These are phyloP conservation scores for Dioszegia crocea DNA, from an alignment of 768 basidiomycete genomes.

Conservation along the genomic window DNA sequence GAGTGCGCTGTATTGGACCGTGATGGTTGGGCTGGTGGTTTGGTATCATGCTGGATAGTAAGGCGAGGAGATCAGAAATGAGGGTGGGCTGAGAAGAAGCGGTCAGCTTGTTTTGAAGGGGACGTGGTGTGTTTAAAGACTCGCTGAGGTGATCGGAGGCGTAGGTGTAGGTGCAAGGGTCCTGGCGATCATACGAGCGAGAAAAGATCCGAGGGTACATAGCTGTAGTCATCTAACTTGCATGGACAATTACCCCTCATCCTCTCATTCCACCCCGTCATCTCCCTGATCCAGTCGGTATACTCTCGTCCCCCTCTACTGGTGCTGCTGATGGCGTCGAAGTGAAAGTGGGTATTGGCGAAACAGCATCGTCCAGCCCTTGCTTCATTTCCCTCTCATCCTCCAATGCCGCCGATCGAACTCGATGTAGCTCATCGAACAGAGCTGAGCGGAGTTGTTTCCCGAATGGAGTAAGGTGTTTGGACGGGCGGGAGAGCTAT, in stretches of 20 bases:
- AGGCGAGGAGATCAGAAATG: not conserved
- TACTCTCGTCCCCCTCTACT: not conserved
- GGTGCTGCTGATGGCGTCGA: not conserved
- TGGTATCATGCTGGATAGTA: not conserved
- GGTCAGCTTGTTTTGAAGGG: too few relatives aligned
- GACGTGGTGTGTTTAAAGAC: too few relatives aligned
- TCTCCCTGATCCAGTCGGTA: conserved; percentile 8
- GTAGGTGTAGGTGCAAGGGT: too few relatives aligned
- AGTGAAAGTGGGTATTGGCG: not conserved
- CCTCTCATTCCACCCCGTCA: too few relatives aligned
- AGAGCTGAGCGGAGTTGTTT: conserved; percentile 36
- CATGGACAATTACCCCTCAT: not conserved
- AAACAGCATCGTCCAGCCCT: not conserved
- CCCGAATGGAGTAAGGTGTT: conserved; percentile 42
- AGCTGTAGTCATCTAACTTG: not conserved
- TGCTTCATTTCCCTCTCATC: not conserved
- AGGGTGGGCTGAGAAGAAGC: not conserved
- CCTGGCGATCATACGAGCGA: not conserved
- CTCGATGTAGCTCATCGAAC: conserved; percentile 34
- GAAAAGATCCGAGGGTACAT: not conserved
- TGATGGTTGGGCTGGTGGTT: not conserved
- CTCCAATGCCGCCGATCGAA: not conserved
- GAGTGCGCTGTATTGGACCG: not conserved
- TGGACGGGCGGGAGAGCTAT: conserved; percentile 38
- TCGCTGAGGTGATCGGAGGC: too few relatives aligned